Percentiles rank a stretch among this genome's conserved stretches.
Conservation (phyloP, 1,284 basidiomycete species). For the Cutaneotrichosporon sp. region DNA sequence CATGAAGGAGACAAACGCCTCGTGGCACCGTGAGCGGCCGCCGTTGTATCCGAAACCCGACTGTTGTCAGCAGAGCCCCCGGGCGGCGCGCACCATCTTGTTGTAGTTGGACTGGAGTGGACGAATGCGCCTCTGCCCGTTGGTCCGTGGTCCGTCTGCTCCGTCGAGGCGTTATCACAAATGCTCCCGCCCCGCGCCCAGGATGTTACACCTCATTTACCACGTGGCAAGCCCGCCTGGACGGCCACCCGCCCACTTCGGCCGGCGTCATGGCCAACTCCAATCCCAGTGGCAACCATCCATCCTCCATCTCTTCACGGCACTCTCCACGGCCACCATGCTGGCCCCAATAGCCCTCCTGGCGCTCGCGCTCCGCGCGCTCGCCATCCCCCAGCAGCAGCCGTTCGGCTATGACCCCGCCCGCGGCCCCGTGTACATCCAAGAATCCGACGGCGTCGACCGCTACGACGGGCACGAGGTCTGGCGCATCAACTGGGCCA, state of each 20-base stretch:
- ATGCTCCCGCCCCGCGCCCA: background rate
- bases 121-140: conserved; percentile 6
- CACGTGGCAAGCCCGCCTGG: background rate
- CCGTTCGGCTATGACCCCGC: background rate
- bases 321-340: background rate
- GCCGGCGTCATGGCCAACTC: background rate
- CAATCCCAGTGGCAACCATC: background rate
- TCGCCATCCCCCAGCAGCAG: conserved; percentile 5
- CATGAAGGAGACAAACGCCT: conserved; percentile 9
- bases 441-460: conserved; percentile 14
- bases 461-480: conserved; percentile 39
- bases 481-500: conserved; percentile 36
- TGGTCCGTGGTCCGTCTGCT: background rate
- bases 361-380: background rate
- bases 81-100: conserved; percentile 7
- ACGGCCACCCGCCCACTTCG: background rate
- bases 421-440: background rate
- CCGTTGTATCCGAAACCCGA: conserved; percentile 11
- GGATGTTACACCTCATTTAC: background rate
- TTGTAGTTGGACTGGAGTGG: background rate
- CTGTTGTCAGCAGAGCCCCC: background rate
- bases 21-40: conserved; percentile 10
- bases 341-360: conserved; percentile 7
- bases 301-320: background rate
- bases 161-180: background rate